These are phyloP conservation scores for Hortiboletus flavorubellus DNA, from an alignment of 768 basidiomycete genomes.

Conservation along the genomic window DNA sequence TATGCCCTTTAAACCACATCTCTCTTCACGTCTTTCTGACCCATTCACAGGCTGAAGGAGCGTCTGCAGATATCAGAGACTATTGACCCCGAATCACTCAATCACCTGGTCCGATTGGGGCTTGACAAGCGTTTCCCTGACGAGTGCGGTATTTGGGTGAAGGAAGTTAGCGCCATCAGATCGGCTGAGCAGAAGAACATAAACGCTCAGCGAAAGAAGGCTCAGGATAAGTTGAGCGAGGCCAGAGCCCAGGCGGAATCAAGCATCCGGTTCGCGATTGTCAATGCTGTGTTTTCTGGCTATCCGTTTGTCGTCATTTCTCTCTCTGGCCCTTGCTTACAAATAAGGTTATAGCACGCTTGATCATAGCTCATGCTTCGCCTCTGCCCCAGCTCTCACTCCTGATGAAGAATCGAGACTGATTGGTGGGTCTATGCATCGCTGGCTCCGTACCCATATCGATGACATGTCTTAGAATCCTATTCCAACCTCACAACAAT, in stretches of 20 bases:
- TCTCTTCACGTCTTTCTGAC: neutral
- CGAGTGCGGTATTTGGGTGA: constrained; percentile 24
- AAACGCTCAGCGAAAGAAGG: constrained; percentile 9
- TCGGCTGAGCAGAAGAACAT: neutral
- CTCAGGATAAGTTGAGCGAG: constrained; percentile 9
- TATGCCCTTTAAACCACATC: neutral
- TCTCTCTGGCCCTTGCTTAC: neutral
- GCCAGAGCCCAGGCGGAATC: constrained; percentile 15
- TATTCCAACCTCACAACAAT: constrained; percentile 14
- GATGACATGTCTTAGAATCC: constrained; percentile 6
- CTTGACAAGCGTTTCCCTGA: constrained; percentile 29
- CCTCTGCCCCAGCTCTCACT: constrained; percentile 9
- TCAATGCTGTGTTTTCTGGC: constrained; percentile 26
- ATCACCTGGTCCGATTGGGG: constrained; percentile 29
- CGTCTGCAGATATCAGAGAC: constrained; percentile 24
- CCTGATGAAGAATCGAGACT: constrained; percentile 13
- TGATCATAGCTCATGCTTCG: constrained; percentile 16
- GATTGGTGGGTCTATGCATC: constrained; percentile 23
- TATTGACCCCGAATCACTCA: constrained; percentile 26
- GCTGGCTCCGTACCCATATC: neutral
- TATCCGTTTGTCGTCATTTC: constrained; percentile 17
- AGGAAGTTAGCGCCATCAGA: constrained; percentile 9
- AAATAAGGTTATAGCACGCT: constrained; percentile 9
- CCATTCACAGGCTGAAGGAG: constrained; percentile 21
- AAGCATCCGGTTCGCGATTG: constrained; percentile 22